A percentile compares a stretch with the other conserved stretches of the same genome.
phyloP scores from a whole-genome alignment of 495 filamentous ascomycete species.

The Thozetella sp. region DNA sequence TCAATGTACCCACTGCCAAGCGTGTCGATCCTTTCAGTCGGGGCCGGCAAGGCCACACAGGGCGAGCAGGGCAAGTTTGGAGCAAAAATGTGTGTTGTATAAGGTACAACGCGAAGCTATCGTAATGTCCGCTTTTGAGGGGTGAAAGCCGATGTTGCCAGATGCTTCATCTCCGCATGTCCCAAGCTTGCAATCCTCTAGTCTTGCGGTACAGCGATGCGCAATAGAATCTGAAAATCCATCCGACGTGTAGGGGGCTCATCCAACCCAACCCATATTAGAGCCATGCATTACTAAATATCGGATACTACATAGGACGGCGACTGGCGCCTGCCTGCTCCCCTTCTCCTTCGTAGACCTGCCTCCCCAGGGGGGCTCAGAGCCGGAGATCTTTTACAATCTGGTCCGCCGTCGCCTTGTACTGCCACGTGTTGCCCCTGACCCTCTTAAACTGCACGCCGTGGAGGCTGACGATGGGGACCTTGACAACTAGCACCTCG shows the following conservation, averaged over 20 bases:
- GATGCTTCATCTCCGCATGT: too few species aligned
- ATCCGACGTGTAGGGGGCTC: background rate
- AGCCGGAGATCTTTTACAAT: conserved; percentile 88
- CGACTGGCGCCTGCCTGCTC: background rate
- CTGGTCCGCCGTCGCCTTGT: conserved; percentile 95
- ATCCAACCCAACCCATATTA: background rate
- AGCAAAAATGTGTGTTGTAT: too few species aligned
- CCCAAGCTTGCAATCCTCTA: too few species aligned
- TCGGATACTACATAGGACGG: conserved; percentile 3
- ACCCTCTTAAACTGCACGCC: conserved; percentile 99
- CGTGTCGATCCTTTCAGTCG: too few species aligned
- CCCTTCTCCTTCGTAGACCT: background rate
- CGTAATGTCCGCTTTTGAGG: too few species aligned
- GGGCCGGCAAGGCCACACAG: too few species aligned
- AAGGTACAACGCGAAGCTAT: too few species aligned
- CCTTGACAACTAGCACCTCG: conserved; percentile 97
- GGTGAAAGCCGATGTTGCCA: too few species aligned
- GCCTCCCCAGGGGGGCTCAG: too few species aligned
- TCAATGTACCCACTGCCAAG: too few species aligned
- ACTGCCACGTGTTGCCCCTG: conserved; percentile 95
- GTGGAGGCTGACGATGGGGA: conserved; percentile 88
- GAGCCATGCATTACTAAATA: background rate
- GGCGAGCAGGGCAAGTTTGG: too few species aligned
- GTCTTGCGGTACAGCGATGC: background rate
- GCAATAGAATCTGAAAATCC: background rate